Conservation (phyloP, 2,329 filamentous ascomycete genomes). For the Phaeoacremonium minimum region DNA sequence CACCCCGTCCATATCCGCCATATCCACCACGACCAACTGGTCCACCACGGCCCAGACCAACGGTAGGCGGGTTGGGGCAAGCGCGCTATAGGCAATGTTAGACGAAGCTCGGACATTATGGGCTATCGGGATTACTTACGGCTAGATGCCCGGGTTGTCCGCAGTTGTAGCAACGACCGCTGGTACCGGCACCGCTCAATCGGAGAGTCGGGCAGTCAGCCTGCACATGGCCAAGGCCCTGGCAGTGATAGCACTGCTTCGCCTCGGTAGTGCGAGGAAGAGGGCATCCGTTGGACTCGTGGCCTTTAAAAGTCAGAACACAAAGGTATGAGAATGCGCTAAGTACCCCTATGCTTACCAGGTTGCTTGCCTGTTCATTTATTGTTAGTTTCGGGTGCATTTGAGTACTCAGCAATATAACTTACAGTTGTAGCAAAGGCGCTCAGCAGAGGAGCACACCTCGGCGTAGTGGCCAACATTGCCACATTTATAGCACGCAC, state of each 20-base stretch:
- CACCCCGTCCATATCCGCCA: slow-evolving; percentile 64
- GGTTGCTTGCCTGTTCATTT: slow-evolving; percentile 68
- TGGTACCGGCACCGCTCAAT: slow-evolving; percentile 74
- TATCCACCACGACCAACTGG: slow-evolving; percentile 69
- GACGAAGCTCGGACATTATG: background rate
- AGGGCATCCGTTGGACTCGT: slow-evolving; percentile 97
- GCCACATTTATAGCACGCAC: slow-evolving; percentile 80
- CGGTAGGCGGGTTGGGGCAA: slow-evolving; percentile 71
- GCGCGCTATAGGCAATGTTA: slow-evolving; percentile 53
- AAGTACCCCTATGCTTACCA: slow-evolving; percentile 38
- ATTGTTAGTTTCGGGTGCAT: slow-evolving; percentile 13
- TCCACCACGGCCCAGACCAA: slow-evolving; percentile 60
- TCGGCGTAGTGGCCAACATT: slow-evolving; percentile 79
- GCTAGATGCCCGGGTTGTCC: slow-evolving; percentile 90
- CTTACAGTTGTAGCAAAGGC: slow-evolving; percentile 99
- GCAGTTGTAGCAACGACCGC: slow-evolving; percentile 95
- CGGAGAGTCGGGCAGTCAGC: slow-evolving; percentile 97
- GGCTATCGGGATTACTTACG: slow-evolving; percentile 53
- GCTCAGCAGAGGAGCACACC: slow-evolving; percentile 96
- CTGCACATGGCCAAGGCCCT: slow-evolving; percentile 96
- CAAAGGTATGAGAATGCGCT: too few species aligned
- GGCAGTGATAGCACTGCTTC: slow-evolving; percentile 99
- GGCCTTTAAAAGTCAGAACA: too few species aligned
- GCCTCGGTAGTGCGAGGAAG: slow-evolving; percentile 95
- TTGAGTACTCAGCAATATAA: slow-evolving; percentile 11